phyloP scores from a whole-genome alignment of 2,329 filamentous ascomycete species.

The Thyridium curvatum region DNA sequence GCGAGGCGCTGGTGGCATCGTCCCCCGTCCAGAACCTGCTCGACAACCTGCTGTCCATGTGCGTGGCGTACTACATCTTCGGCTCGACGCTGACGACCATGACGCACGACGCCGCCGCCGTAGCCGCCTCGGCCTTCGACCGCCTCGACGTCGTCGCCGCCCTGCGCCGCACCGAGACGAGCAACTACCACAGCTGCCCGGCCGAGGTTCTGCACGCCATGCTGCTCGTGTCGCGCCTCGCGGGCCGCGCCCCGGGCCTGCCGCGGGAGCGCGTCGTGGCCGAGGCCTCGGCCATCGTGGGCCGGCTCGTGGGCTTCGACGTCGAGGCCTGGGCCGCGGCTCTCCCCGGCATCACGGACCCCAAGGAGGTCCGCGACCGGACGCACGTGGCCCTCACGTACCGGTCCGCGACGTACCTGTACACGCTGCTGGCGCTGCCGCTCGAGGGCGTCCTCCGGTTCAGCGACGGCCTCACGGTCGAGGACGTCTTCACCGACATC shows the following conservation, averaged over 20 bases:
- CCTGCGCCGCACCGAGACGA: conserved; percentile 30
- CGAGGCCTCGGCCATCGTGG: not conserved
- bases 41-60: conserved; percentile 41
- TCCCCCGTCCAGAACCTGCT: conserved; percentile 27
- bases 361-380: conserved; percentile 24
- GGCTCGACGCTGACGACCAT: conserved; percentile 34
- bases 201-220: conserved; percentile 36
- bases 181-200: conserved; percentile 41
- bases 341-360: not conserved
- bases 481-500: conserved; percentile 35
- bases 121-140: conserved; percentile 18
- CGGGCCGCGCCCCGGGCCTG: conserved; percentile 9
- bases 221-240: conserved; percentile 33
- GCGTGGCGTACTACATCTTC: conserved; percentile 41
- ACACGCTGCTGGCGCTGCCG: too few relatives aligned
- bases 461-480: conserved; percentile 8
- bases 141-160: conserved; percentile 28
- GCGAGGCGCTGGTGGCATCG: too few relatives aligned
- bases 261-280: not conserved
- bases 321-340: not conserved
- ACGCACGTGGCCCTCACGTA: too few relatives aligned
- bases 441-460: too few relatives aligned
- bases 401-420: too few relatives aligned
- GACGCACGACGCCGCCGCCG: conserved; percentile 16
- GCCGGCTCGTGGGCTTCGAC: not conserved